Evolutionary conservation across 768 basidiomycete species (phyloP).

Genomic region (Panellus pusillus): DNA sequence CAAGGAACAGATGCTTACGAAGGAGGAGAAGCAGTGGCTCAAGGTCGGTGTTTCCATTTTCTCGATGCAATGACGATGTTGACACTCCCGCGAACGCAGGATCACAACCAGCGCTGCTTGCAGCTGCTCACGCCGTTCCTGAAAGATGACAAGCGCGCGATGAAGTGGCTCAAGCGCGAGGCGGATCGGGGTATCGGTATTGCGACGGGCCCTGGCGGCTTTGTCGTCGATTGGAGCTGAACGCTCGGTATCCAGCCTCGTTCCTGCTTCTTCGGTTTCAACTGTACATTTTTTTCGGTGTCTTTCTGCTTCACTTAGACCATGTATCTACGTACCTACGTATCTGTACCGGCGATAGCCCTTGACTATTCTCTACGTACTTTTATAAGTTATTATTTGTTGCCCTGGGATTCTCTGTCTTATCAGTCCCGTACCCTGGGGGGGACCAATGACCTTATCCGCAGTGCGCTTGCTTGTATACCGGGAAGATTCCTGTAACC

Average conservation of each 20-base stretch:
- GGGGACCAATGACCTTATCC: too few relatives aligned
- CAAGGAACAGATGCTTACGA: constrained; percentile 78
- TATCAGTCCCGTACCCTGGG: too few relatives aligned
- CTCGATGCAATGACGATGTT: constrained; percentile 1
- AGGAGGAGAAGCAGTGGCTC: constrained; percentile 86
- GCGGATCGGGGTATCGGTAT: constrained; percentile 75
- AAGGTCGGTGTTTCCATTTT: constrained; percentile 47
- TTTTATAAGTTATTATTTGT: too few relatives aligned
- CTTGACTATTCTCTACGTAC: too few relatives aligned
- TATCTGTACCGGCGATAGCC: too few relatives aligned
- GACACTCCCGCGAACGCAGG: constrained; percentile 37
- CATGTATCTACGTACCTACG: too few relatives aligned
- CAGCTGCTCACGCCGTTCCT: constrained; percentile 64
- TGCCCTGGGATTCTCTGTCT: too few relatives aligned
- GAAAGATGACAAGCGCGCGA: constrained; percentile 76
- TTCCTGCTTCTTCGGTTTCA: background rate
- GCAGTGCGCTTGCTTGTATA: too few relatives aligned
- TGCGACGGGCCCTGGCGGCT: constrained; percentile 65
- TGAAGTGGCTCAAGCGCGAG: constrained; percentile 79
- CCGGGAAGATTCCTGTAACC: too few relatives aligned
- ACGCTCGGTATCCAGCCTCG: background rate
- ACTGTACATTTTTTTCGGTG: too few relatives aligned
- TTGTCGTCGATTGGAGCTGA: constrained; percentile 79
- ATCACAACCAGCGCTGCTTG: constrained; percentile 77
- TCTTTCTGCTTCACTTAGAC: too few relatives aligned